Evolutionary conservation across 169 alveolate species (phyloP).

Genomic region (Eimeria sp.): DNA sequence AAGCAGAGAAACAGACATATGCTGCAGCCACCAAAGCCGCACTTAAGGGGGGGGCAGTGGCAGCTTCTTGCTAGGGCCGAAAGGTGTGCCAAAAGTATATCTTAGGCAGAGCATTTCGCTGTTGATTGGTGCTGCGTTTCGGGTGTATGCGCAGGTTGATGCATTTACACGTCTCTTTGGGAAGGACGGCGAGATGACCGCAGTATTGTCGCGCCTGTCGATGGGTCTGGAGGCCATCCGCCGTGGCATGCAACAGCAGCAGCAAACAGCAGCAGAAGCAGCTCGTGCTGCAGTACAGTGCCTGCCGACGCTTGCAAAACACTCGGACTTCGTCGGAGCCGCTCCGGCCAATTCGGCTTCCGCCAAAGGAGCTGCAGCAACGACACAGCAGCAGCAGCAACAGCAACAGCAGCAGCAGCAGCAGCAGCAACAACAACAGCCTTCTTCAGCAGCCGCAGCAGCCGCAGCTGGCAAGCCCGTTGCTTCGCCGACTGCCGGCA

Average conservation of each 20-base stretch:
- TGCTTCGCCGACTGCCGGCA: neutral
- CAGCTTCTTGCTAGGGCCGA: neutral
- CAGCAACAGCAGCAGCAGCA: neutral
- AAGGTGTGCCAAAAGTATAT: neutral
- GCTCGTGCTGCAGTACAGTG: constrained; percentile 57
- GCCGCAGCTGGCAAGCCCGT: neutral
- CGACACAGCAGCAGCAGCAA: constrained; percentile 39
- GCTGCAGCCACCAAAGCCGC: too few relatives aligned
- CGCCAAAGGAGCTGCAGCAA: neutral
- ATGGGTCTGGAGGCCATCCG: constrained; percentile 71
- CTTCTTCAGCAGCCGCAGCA: neutral
- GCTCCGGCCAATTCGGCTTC: neutral
- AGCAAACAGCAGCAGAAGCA: constrained; percentile 45
- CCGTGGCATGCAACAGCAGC: constrained; percentile 58
- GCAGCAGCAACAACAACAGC: too few relatives aligned
- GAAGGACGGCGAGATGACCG: constrained; percentile 71
- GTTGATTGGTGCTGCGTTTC: neutral
- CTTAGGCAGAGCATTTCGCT: neutral
- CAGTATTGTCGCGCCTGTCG: constrained; percentile 61
- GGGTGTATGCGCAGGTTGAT: constrained; percentile 37
- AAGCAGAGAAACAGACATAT: too few relatives aligned
- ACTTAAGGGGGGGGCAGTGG: too few relatives aligned
- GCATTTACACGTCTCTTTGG: constrained; percentile 14
- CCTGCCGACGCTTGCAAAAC: constrained; percentile 45
- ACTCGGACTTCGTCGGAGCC: constrained; percentile 28